phyloP scores from a whole-genome alignment of 345 rosid genomes.

The Lepidium africanum region DNA sequence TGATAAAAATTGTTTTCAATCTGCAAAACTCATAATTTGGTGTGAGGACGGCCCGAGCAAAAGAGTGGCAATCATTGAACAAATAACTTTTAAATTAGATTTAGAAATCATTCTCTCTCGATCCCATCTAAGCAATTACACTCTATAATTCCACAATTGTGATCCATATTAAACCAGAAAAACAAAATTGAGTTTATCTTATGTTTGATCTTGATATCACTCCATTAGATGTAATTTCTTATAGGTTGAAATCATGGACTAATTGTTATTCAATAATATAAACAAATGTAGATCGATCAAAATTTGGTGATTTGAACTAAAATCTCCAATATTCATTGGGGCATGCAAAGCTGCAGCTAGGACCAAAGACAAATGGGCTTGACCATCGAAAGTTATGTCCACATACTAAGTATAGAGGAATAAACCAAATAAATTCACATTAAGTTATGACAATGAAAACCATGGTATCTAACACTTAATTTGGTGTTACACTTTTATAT shows the following conservation, averaged over 20 bases:
- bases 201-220: too few relatives aligned
- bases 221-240: too few relatives aligned
- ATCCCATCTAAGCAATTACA: not conserved
- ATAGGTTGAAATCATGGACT: too few relatives aligned
- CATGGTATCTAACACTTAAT: conserved; percentile 8
- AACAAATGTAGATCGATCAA: too few relatives aligned
- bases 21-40: conserved; percentile 1
- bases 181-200: too few relatives aligned
- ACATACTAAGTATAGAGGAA: not conserved
- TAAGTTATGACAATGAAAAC: not conserved
- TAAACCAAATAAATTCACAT: not conserved
- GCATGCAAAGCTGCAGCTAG: not conserved
- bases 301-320: not conserved
- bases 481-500: not conserved
- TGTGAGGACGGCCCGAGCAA: conserved; percentile 21
- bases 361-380: not conserved
- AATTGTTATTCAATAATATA: too few relatives aligned
- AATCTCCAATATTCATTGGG: not conserved
- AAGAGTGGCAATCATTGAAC: conserved; percentile 57
- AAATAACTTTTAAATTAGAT: not conserved
- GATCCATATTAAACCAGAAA: not conserved
- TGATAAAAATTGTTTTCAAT: not conserved
- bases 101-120: not conserved
- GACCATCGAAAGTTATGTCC: not conserved
- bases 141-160: not conserved